Evolutionary conservation across 148 eudicot genomes (phyloP).

Genomic region (Chenopodium quinoa): DNA sequence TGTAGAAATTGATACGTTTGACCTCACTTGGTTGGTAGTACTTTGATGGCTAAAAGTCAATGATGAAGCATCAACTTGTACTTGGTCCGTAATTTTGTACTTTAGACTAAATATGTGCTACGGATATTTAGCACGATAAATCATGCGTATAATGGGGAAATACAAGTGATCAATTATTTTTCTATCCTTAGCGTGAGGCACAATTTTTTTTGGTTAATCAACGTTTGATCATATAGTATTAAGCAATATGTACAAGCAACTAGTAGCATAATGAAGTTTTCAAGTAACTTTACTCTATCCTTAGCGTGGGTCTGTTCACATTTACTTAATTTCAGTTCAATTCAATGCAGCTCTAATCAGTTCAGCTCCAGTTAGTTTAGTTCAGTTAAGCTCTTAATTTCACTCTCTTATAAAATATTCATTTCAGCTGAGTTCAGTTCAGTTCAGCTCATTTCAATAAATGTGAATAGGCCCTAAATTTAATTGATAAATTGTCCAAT

Average conservation of each 20-base stretch:
- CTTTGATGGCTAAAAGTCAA: not conserved
- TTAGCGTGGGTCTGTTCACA: too few relatives aligned
- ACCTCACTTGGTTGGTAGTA: not conserved
- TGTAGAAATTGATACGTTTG: not conserved
- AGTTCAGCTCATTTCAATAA: too few relatives aligned
- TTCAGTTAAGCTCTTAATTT: too few relatives aligned
- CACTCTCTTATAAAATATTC: too few relatives aligned
- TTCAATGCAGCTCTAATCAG: too few relatives aligned
- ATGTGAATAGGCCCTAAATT: too few relatives aligned
- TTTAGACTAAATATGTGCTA: not conserved
- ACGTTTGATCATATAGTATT: not conserved
- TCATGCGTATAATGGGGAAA: not conserved
- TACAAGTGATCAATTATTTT: not conserved
- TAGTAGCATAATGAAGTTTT: not conserved
- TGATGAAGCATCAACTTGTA: not conserved
- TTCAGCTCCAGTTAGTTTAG: too few relatives aligned
- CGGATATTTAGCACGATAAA: not conserved
- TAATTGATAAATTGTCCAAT: too few relatives aligned
- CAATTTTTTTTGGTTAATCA: not conserved
- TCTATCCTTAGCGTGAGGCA: not conserved
- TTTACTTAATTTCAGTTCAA: too few relatives aligned
- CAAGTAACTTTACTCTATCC: not conserved
- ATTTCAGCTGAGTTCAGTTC: too few relatives aligned
- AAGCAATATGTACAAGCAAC: not conserved
- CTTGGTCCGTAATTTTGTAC: not conserved